Conservation (phyloP, 2,329 filamentous ascomycete genomes). For the Fusarium pseudonygamai region DNA sequence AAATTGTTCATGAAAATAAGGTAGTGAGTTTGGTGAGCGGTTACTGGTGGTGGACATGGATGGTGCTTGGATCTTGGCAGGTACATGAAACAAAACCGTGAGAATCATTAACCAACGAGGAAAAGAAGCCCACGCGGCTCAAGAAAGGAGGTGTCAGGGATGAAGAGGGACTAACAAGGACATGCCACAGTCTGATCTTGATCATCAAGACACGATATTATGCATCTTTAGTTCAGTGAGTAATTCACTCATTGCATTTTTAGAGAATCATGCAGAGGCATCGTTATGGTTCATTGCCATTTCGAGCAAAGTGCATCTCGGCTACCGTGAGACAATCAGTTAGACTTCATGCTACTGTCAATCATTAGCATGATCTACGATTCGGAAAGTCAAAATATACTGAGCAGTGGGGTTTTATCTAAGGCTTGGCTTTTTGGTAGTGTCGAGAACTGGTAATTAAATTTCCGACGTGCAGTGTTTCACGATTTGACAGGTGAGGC, state of each 20-base stretch:
- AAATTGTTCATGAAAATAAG: not conserved
- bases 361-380: not conserved
- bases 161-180: conserved; percentile 3
- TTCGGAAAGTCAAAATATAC: not conserved
- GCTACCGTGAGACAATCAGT: not conserved
- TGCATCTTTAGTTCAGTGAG: not conserved
- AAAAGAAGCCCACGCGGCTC: conserved; percentile 24
- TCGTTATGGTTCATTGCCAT: not conserved
- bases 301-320: not conserved
- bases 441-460: not conserved
- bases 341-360: not conserved
- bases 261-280: too few relatives aligned
- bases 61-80: conserved; percentile 19
- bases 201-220: not conserved
- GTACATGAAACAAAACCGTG: conserved; percentile 32
- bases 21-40: not conserved
- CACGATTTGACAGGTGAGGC: not conserved
- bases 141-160: conserved; percentile 31
- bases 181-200: not conserved
- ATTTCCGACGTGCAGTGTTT: conserved; percentile 1
- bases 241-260: not conserved
- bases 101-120: conserved; percentile 30
- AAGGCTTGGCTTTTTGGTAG: not conserved
- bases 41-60: conserved; percentile 15
- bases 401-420: not conserved